These are phyloP conservation scores for Coniferiporia weirii DNA, from an alignment of 1,284 basidiomycete genomes.

Conservation along the genomic window DNA sequence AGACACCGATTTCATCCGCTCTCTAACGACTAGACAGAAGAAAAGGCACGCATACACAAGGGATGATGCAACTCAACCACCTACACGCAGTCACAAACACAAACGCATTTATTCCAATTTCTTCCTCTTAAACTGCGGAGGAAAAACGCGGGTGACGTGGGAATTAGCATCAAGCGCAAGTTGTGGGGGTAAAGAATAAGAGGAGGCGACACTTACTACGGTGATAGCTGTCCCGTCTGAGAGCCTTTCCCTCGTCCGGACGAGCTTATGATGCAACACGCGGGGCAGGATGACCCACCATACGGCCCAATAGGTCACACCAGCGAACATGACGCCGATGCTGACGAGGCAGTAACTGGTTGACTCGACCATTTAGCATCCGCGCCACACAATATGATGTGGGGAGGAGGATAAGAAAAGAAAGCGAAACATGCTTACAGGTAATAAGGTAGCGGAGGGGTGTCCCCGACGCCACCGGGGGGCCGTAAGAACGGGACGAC, in stretches of 20 bases:
- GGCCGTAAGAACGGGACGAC: conserved; percentile 53
- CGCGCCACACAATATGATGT: not conserved
- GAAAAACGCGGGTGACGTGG: not conserved
- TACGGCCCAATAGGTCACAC: conserved; percentile 49
- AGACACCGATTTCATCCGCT: too few relatives aligned
- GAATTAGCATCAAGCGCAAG: not conserved
- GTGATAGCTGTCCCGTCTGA: conserved; percentile 54
- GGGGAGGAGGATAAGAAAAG: not conserved
- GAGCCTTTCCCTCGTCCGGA: conserved; percentile 43
- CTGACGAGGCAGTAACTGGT: conserved; percentile 51
- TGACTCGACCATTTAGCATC: not conserved
- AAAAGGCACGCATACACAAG: too few relatives aligned
- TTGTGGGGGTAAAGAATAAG: not conserved
- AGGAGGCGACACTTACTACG: conserved; percentile 33
- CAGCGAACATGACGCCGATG: conserved; percentile 42
- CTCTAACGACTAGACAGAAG: too few relatives aligned
- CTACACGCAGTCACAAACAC: not conserved
- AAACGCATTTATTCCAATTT: not conserved
- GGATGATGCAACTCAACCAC: too few relatives aligned
- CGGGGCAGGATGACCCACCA: conserved; percentile 49
- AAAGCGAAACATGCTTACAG: conserved; percentile 31
- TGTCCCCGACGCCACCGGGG: conserved; percentile 49
- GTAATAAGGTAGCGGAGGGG: conserved; percentile 56
- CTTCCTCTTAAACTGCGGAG: not conserved
- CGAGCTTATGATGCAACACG: conserved; percentile 44